Conservation (phyloP, 2,329 filamentous ascomycete species). For the Pestalotiopsis sp. region DNA sequence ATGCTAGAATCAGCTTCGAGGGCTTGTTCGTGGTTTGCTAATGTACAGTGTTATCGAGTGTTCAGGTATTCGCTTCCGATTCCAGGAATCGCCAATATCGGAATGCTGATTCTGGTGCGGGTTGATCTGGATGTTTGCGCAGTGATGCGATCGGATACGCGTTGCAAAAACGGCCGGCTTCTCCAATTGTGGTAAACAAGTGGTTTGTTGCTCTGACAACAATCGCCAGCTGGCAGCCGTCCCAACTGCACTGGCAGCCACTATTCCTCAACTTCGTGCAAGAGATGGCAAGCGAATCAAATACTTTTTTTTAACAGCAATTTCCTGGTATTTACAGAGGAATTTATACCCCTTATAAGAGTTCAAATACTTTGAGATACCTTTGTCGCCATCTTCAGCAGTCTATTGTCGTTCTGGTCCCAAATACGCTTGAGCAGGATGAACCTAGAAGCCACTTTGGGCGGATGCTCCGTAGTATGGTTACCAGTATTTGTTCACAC, state of each 20-base stretch:
- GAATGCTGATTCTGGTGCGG: background rate
- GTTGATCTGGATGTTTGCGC: background rate
- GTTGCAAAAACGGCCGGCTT: background rate
- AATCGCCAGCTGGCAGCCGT: constrained; percentile 2
- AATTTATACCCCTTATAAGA: background rate
- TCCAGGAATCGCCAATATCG: background rate
- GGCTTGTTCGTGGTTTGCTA: background rate
- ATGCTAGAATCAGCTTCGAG: background rate
- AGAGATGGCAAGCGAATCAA: background rate
- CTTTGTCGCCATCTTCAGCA: too few species aligned
- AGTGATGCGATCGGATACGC: background rate
- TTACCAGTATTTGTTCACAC: too few species aligned
- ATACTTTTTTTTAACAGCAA: background rate
- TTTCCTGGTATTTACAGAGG: background rate
- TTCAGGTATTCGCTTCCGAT: background rate
- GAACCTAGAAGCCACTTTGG: too few species aligned
- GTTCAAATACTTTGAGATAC: background rate
- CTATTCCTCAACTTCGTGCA: too few species aligned
- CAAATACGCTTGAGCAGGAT: too few species aligned
- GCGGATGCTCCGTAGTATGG: too few species aligned
- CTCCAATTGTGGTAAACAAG: constrained; percentile 6
- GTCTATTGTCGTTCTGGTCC: too few species aligned
- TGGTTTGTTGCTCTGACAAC: constrained; percentile 14
- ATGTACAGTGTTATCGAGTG: background rate
- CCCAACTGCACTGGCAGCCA: background rate